These are phyloP conservation scores for Corrigiola litoralis DNA, from an alignment of 179 eudicot species.

Conservation along the genomic window DNA sequence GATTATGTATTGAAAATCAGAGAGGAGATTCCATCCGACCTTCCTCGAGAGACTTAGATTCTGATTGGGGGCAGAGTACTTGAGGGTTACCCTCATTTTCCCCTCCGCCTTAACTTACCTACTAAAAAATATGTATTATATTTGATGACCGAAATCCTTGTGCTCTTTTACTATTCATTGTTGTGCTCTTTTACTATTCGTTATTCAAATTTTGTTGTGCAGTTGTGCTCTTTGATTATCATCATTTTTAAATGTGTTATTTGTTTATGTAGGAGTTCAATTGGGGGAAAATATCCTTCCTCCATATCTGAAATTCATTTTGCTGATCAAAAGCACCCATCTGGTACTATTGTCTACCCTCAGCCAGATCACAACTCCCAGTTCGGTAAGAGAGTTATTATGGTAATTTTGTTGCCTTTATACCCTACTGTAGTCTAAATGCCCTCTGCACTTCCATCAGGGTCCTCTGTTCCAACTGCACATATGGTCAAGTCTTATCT, in stretches of 20 bases:
- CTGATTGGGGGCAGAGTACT: too few relatives aligned
- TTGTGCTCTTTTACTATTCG: too few relatives aligned
- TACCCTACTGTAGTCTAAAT: slow-evolving; percentile 3
- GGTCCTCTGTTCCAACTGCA: slow-evolving; percentile 26
- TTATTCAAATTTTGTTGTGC: background rate
- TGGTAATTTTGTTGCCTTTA: background rate
- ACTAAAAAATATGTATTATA: too few relatives aligned
- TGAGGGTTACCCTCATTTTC: too few relatives aligned
- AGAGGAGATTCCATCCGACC: too few relatives aligned
- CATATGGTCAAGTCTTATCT: slow-evolving; percentile 36
- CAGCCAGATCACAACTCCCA: slow-evolving; percentile 29
- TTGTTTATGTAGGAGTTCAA: slow-evolving; percentile 30
- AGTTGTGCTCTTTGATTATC: background rate
- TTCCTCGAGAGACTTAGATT: too few relatives aligned
- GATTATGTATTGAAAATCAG: too few relatives aligned
- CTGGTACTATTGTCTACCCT: slow-evolving; percentile 27
- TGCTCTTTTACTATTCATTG: too few relatives aligned
- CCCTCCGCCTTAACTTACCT: too few relatives aligned
- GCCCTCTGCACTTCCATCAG: slow-evolving; percentile 24
- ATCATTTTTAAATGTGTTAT: background rate
- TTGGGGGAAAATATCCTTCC: slow-evolving; percentile 37
- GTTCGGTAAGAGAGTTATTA: slow-evolving; percentile 26
- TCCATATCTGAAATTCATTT: slow-evolving; percentile 30
- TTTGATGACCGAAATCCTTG: too few relatives aligned
- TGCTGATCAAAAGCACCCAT: slow-evolving; percentile 34